Evolutionary conservation across 2,329 filamentous ascomycete genomes (phyloP).

Genomic region (Pseudopyrenochaeta lycopersici): DNA sequence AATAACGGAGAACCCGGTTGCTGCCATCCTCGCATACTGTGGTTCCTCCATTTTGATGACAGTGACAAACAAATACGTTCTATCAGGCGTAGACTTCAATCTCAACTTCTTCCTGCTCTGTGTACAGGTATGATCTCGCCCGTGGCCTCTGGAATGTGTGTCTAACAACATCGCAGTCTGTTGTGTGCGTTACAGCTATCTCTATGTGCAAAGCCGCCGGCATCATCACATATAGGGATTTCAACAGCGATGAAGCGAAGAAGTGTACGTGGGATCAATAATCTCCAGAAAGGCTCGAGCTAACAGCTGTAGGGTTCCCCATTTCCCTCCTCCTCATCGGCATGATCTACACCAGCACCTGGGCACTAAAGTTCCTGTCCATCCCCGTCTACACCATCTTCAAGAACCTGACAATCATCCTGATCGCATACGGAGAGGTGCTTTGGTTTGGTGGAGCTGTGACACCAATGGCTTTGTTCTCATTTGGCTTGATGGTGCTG

Average conservation of each 20-base stretch:
- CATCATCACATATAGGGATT: constrained; percentile 83
- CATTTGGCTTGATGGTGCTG: constrained; percentile 95
- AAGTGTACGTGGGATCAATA: constrained; percentile 73
- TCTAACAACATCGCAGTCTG: constrained; percentile 66
- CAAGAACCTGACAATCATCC: constrained; percentile 99
- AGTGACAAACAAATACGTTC: constrained; percentile 98
- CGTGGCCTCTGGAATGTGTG: neutral
- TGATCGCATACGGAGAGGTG: constrained; percentile 98
- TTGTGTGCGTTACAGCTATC: constrained; percentile 89
- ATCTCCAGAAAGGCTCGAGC: constrained; percentile 1
- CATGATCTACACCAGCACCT: constrained; percentile 98
- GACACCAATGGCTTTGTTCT: constrained; percentile 84
- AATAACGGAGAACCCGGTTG: constrained; percentile 76
- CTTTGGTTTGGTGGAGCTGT: constrained; percentile 97
- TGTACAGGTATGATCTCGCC: constrained; percentile 76
- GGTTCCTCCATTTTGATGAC: constrained; percentile 98
- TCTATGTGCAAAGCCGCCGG: constrained; percentile 81
- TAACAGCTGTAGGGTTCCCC: constrained; percentile 78
- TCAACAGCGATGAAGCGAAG: constrained; percentile 87
- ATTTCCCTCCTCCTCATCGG: constrained; percentile 94
- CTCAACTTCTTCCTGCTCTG: constrained; percentile 94
- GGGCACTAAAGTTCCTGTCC: constrained; percentile 94
- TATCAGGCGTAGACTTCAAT: constrained; percentile 91
- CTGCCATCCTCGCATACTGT: constrained; percentile 91
- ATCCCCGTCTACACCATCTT: constrained; percentile 99